Evolutionary conservation across 2,329 filamentous ascomycete genomes (phyloP), one percentile per base, ranked within the genome.

Genomic region (Trichoderma atroviride): DNA sequence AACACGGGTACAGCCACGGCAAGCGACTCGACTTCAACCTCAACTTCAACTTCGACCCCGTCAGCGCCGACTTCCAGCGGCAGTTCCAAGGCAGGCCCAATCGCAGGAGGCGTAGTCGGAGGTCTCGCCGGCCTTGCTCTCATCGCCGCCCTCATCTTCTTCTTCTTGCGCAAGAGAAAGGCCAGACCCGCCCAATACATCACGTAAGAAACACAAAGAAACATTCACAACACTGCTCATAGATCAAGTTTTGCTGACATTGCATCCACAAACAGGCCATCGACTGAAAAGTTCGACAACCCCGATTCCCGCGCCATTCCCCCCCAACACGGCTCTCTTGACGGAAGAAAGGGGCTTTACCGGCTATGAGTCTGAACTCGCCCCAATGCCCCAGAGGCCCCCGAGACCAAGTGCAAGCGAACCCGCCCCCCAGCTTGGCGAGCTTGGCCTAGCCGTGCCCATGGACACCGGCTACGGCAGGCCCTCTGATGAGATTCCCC

Each of bases 81-180:
- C 47, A 66, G 69, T 22, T 74, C 79, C 52, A 78, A 78, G 58
- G 82, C 81, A 0, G 85, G 84, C 1, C 83, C 83, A 50, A 86
- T 88, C 40, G 81, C 88, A 3, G 87, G 87, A 31, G 86, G 85
- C 14, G 82, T 81, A 19, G 80, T 89, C 52, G 83, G 84, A n/a
- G 85, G 84, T 19, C 78, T 86, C 0, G 85, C 83, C 5, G 80
- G 80, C 3, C 70, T 87, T 1, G 76, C 82, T 10, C 79, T 81
- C 7, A 71, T 87, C 7, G 70, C 81, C 6, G 81, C 81, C 0
- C 71, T 86, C 0, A 76, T 75, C 24, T 74, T 85, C 62, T 86
- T 81, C 73, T 77, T 84, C 62, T 77, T 82, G 75, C 81, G 82
- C 58, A 82, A 82, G 47, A 81, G 79, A 61, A 79, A 78, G 61